These are phyloP conservation scores for Juglanconis juglandina DNA, from an alignment of 2,329 filamentous ascomycete species.

Conservation along the genomic window DNA sequence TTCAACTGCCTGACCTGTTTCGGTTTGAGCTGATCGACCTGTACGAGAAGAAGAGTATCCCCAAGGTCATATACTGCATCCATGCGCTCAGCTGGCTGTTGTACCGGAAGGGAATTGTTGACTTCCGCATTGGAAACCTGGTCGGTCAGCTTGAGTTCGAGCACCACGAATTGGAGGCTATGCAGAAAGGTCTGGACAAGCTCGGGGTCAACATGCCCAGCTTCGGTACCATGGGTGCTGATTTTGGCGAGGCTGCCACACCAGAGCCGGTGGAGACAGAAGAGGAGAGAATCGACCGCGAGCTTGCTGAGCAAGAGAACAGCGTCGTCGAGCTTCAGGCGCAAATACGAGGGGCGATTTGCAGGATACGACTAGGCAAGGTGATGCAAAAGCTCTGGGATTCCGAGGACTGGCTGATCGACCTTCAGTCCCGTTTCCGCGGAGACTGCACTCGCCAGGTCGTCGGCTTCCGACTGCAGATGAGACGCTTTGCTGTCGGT, in stretches of 20 bases:
- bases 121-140: constrained; percentile 93
- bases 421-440: constrained; percentile 81
- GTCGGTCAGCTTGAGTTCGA: constrained; percentile 97
- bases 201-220: constrained; percentile 94
- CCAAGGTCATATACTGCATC: constrained; percentile 98
- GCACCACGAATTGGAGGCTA: constrained; percentile 93
- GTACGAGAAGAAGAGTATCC: constrained; percentile 99
- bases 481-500: constrained; percentile 74
- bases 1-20: constrained; percentile 91
- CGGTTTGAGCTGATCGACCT: constrained; percentile 95
- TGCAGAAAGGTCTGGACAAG: constrained; percentile 94
- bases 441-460: constrained; percentile 86
- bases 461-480: constrained; percentile 74
- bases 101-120: constrained; percentile 88
- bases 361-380: constrained; percentile 72
- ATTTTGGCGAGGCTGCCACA: constrained; percentile 76
- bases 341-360: constrained; percentile 76
- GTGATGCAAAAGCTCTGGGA: constrained; percentile 91
- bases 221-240: constrained; percentile 95
- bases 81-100: constrained; percentile 97
- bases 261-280: constrained; percentile 78
- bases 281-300: constrained; percentile 80
- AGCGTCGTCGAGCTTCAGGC: constrained; percentile 78
- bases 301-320: constrained; percentile 72
- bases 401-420: constrained; percentile 70